Evolutionary conservation across 257 asterid genomes (phyloP).

Genomic region (Solanum lignicaule): DNA sequence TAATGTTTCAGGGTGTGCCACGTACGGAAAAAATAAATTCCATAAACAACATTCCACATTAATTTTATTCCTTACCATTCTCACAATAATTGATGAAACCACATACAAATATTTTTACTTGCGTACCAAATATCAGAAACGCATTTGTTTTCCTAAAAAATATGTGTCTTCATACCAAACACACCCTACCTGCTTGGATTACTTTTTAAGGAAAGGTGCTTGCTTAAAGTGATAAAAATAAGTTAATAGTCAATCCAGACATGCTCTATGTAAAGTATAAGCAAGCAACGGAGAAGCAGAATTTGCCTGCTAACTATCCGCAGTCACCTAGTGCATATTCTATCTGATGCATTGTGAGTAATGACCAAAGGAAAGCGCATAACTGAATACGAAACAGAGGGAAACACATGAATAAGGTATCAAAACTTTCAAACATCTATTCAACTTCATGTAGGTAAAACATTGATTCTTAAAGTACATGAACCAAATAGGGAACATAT

Average conservation of each 20-base stretch:
- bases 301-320: background rate
- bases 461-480: constrained; percentile 14
- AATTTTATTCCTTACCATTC: too few relatives aligned
- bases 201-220: too few relatives aligned
- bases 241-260: too few relatives aligned
- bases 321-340: background rate
- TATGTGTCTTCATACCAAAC: too few relatives aligned
- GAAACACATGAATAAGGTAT: background rate
- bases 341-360: background rate
- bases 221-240: too few relatives aligned
- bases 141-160: too few relatives aligned
- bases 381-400: background rate
- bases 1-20: background rate
- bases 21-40: too few relatives aligned
- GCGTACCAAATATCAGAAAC: too few relatives aligned
- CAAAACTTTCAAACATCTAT: constrained; percentile 13
- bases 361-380: background rate
- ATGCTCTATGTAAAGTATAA: background rate
- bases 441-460: constrained; percentile 20
- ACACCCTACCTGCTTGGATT: too few relatives aligned
- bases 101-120: too few relatives aligned
- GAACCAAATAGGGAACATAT: background rate
- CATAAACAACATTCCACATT: too few relatives aligned
- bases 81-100: too few relatives aligned
- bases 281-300: background rate